Evolutionary conservation across 495 filamentous ascomycete species (phyloP), one percentile per base, ranked within the genome.

Genomic region (Viridothelium virens): DNA sequence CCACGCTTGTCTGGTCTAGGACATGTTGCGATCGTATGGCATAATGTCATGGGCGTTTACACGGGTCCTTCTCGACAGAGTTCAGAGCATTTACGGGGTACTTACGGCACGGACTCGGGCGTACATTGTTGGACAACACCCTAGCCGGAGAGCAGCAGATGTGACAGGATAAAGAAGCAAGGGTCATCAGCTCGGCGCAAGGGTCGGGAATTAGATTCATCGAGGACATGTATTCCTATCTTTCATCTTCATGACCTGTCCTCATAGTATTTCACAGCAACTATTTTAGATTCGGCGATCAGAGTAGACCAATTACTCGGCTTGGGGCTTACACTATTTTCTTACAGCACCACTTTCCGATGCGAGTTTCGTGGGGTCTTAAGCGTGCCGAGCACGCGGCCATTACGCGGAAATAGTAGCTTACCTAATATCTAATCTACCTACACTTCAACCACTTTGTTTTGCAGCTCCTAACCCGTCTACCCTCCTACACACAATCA

Each of bases 21-120:
- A 25, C 25, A 25, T 25, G 25, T 25, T 25, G 25, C 25, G 25
- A 25, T 25, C 25, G 25, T 25, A 25, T 25, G 25, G 25, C 25
- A 25, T 25, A 25, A 7, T 44, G 7, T 44, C 41, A 44, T 44
- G 14, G 66, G 2, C 61, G 56, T 11, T 25, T 67, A 9, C 63
- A 59, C 9, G 69, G 67, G 14, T 65, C 70, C 37, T 64, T 39
- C 38, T 71, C 67, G 48, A 69, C 67, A 1, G 61, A 64, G 2
- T 44, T 14, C 41, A 44, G 7, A 44, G 41, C 41, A 44, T 44
- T 44, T 44, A 7, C 41, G 41, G 41, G 14, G 41, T 14, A 69
- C 64, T 59, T 69, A 44, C 41, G 41, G 41, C 14, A 44, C 41
- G 41, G 41, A 7, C 6, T 14, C 7, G 14, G 41, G 41, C 41